Base-by-base conservation (phyloP, 1,284 basidiomycete species). In the Xerocomus amazonicus region DNA sequence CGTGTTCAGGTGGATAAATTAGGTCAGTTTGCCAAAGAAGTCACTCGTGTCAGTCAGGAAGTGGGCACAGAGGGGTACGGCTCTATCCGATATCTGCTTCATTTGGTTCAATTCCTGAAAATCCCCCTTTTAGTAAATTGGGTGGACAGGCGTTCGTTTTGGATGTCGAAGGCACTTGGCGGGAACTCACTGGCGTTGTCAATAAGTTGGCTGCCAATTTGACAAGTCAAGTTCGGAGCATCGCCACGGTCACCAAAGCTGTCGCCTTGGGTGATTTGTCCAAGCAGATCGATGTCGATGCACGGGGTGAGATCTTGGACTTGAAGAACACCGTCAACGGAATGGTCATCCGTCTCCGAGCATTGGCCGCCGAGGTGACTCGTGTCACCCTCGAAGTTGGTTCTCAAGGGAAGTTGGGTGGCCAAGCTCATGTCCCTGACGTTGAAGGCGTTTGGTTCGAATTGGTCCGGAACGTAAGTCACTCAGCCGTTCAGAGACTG, bases 251-350 rank as follows among this genome's bases (percentile, higher is more conserved):
- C 63, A 99, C 96, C n/a, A 98, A 94, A 66, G 97, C 97, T 9
- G 95, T 99, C 63, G 95, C 97, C 1, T 76, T 88, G 53, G 97
- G 97, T 43, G 97, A 99, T 72, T 74, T 99, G 56, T 90, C 87
- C 32, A 92, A 96, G 65, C 94, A 97, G 65, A 98, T 99, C 59
- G 92, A 96, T 50, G 95, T 99, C 60, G 90, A 97, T 63, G 96
- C 96, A 2, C 84, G 88, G 38, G 96, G 97, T 35, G 97, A 99
- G 71, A 97, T 99, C 48, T 76, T 97, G 47, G 96, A 98, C 70
- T 75, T 99, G 64, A 98, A 98, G 74, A 93, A 95, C 55, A 99
- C 94, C 33, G 94, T 99, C 68, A 99, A 99, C 66, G 90, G 90
- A 69, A 98, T 97, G 97, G 93, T 96, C 38, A 86, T 94, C 56